Conservation (phyloP, 495 filamentous ascomycete species). For the Cudoniella acicularis region DNA sequence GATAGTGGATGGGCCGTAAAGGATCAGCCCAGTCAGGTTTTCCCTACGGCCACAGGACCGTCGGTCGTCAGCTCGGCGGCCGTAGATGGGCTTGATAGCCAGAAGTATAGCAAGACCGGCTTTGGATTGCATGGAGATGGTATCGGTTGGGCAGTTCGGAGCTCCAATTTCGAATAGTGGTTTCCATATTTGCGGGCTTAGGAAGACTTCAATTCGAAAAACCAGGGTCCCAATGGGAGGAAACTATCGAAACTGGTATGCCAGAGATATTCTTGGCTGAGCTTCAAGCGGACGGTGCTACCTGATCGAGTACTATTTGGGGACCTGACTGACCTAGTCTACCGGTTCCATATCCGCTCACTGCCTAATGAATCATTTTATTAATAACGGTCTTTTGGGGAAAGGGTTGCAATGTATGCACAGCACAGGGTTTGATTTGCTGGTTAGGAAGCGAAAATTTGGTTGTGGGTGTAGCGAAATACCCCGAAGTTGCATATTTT, state of each 20-base stretch:
- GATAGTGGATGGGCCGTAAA: constrained; percentile 25
- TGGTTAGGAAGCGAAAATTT: background rate
- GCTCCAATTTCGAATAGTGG: constrained; percentile 11
- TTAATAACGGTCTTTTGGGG: background rate
- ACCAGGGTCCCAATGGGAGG: background rate
- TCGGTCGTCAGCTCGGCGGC: constrained; percentile 12
- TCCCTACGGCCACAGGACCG: constrained; percentile 20
- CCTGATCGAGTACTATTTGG: background rate
- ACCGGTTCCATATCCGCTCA: background rate
- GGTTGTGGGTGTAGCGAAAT: background rate
- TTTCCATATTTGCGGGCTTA: background rate
- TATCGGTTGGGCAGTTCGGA: constrained; percentile 1
- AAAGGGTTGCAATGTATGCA: background rate
- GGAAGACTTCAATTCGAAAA: background rate
- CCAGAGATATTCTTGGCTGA: background rate
- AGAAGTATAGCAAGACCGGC: constrained; percentile 5
- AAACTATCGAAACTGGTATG: background rate
- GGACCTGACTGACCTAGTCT: background rate
- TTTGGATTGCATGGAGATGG: constrained; percentile 1
- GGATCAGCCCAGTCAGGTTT: constrained; percentile 14
- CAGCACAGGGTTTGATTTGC: background rate
- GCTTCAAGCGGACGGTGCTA: background rate
- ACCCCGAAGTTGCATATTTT: background rate
- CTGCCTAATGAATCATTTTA: background rate
- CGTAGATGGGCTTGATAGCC: constrained; percentile 14